Conservation (phyloP, 768 basidiomycete genomes). For the Boletus edulis region DNA sequence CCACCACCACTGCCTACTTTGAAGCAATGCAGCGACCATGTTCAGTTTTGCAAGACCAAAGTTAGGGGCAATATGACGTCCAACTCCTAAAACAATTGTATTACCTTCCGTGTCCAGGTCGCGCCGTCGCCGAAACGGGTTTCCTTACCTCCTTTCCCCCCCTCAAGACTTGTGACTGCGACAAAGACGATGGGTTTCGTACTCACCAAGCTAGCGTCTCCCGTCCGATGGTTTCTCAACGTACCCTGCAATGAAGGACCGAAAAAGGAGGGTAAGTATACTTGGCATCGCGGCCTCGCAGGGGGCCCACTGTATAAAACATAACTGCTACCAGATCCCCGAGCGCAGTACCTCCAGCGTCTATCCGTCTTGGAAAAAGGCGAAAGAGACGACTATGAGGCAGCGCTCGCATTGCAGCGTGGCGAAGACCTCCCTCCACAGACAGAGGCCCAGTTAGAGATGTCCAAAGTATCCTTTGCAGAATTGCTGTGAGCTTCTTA, state of each 20-base stretch:
- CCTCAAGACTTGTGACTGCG: no score
- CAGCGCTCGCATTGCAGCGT: conserved; percentile 33
- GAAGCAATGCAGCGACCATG: no score
- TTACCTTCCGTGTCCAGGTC: neutral
- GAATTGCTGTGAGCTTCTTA: conserved; percentile 12
- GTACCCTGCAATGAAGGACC: neutral
- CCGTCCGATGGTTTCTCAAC: neutral
- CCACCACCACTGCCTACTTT: no score
- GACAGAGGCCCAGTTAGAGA: conserved; percentile 20
- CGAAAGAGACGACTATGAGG: conserved; percentile 14
- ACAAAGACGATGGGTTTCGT: conserved; percentile 6
- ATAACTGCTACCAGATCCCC: conserved; percentile 4
- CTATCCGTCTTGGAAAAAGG: conserved; percentile 13
- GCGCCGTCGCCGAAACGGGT: no score
- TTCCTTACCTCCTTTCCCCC: neutral
- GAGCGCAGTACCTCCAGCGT: neutral
- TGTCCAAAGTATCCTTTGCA: conserved; percentile 10
- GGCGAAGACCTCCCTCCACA: conserved; percentile 23
- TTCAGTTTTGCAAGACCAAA: neutral
- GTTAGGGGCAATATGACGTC: neutral
- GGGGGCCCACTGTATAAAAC: neutral
- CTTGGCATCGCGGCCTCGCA: neutral
- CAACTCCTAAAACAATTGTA: neutral
- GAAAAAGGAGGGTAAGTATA: conserved; percentile 4
- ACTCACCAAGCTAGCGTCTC: conserved; percentile 1